Conservation (phyloP, 305 asterid species). For the Plantago coronopus region DNA sequence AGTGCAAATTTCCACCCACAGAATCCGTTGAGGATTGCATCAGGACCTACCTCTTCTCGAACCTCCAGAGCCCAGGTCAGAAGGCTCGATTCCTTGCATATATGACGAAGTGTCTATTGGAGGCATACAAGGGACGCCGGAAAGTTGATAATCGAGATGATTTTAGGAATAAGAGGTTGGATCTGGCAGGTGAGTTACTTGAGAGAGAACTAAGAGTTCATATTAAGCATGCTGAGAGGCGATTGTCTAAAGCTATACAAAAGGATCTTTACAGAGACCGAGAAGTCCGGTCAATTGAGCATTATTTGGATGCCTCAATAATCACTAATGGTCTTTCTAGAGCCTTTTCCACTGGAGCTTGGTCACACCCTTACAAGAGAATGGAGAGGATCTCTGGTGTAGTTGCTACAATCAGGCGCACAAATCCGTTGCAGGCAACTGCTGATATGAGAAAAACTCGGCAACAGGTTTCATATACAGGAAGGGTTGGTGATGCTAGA, state of each 20-base stretch:
- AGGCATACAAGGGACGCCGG: constrained; percentile 64
- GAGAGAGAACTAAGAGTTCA: constrained; percentile 78
- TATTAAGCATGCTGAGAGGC: constrained; percentile 81
- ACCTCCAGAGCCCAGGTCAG: constrained; percentile 47
- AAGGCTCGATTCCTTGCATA: constrained; percentile 82
- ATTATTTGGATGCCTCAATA: constrained; percentile 77
- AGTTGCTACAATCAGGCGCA: constrained; percentile 81
- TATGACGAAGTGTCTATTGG: constrained; percentile 84
- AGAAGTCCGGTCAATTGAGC: constrained; percentile 51
- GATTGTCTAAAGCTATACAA: constrained; percentile 69
- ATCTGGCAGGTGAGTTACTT: constrained; percentile 82
- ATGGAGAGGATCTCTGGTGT: constrained; percentile 82
- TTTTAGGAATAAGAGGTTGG: constrained; percentile 87
- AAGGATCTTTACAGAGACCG: constrained; percentile 71
- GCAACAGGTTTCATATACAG: constrained; percentile 84
- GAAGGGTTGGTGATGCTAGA: constrained; percentile 95
- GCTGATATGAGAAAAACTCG: constrained; percentile 93
- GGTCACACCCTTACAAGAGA: constrained; percentile 86
- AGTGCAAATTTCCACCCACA: constrained; percentile 60
- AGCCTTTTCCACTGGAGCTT: constrained; percentile 90
- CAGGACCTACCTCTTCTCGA: constrained; percentile 57
- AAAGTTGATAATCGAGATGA: constrained; percentile 84
- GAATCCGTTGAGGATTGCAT: constrained; percentile 75
- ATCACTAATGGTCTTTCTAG: constrained; percentile 85
- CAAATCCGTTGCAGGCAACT: constrained; percentile 84